phyloP scores from a whole-genome alignment of 2,329 filamentous ascomycete species.

The Aspergillus tamarii region DNA sequence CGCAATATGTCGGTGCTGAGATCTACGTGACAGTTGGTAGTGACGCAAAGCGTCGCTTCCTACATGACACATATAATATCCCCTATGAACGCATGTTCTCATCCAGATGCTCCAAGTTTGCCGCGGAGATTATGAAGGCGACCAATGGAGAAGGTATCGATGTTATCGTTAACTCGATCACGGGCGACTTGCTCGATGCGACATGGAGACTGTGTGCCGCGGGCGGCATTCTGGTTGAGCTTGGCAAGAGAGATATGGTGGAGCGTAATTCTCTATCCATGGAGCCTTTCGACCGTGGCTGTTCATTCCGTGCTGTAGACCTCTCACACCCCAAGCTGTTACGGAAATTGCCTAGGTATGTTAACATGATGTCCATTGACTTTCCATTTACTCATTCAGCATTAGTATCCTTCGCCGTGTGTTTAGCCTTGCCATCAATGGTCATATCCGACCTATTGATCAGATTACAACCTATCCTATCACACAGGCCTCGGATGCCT shows the following conservation, averaged over 20 bases:
- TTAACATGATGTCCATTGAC: not conserved
- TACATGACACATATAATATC: constrained; percentile 19
- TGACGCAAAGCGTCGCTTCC: constrained; percentile 20
- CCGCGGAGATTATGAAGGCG: constrained; percentile 15
- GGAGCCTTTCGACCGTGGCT: constrained; percentile 18
- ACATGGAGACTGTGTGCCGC: constrained; percentile 28
- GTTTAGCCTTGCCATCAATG: not conserved
- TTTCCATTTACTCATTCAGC: not conserved
- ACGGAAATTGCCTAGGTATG: constrained; percentile 3
- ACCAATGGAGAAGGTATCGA: constrained; percentile 29
- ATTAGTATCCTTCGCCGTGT: constrained; percentile 7
- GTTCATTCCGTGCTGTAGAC: constrained; percentile 22
- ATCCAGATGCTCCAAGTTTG: constrained; percentile 23
- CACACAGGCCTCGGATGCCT: constrained; percentile 21
- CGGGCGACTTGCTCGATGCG: constrained; percentile 18
- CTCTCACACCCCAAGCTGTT: constrained; percentile 11
- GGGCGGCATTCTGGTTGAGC: constrained; percentile 25
- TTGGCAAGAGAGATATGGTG: constrained; percentile 24
- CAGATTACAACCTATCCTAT: constrained; percentile 8
- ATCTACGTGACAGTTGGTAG: constrained; percentile 26
- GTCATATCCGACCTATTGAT: constrained; percentile 8
- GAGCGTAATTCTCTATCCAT: constrained; percentile 17
- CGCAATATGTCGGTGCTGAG: constrained; percentile 10
- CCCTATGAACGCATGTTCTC: constrained; percentile 27
- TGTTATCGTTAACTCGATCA: constrained; percentile 19